Base-by-base conservation (phyloP, 176 grass and related monocot species). In the Cymbopogon citratus region DNA sequence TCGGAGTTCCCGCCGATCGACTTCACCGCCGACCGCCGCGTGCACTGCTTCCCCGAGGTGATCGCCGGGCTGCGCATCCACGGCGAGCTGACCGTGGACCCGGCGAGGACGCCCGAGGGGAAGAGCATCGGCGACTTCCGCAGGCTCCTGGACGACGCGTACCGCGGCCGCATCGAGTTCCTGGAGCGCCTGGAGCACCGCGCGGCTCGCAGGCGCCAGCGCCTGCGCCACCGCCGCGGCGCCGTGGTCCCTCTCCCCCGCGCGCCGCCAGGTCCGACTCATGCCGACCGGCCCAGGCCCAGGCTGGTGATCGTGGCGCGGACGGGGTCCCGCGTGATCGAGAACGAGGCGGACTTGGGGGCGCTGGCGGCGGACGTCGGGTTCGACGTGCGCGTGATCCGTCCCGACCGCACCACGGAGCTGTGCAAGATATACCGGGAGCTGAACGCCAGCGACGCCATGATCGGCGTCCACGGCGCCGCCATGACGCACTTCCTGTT, bases 401-500 rank as follows among this genome's bases (percentile, higher is more conserved):
- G 72, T 0, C 95, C 95, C 11, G 87, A 91, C 7, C 85, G 80
- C 39, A 83, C 77, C 40, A 91, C 91, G 9, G 93, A 91, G 80
- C 51, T 93, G 45, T 90, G 84, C 72, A 94, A 91, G 82, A 93
- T 95, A 36, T 95, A 92, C 91, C 49, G 64, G 2, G 89, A 75
- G 18, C 79, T 95, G 21, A 95, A 95, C 84, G 85, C 71, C 48
- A 95, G 96, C 87, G 96, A 99, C 73, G 96, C 89, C 27, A 91
- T 99, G 96, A 76, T 99, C 9, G 97, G 97, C 18, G 93, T 99
- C 29, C 97, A 99, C 85, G 97, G 97, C 49, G 93, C 97, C 9
- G 97, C 92, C 33, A 93, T 99, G 97, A 95, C 91, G 54, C 92
- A 99, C 66, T 91, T 99, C 70, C 71, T 99, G 5, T 99, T 95